Percentiles rank a stretch among this genome's conserved stretches.
These are phyloP conservation scores for Solanum peruvianum DNA, from an alignment of 257 asterid species.

Conservation along the genomic window DNA sequence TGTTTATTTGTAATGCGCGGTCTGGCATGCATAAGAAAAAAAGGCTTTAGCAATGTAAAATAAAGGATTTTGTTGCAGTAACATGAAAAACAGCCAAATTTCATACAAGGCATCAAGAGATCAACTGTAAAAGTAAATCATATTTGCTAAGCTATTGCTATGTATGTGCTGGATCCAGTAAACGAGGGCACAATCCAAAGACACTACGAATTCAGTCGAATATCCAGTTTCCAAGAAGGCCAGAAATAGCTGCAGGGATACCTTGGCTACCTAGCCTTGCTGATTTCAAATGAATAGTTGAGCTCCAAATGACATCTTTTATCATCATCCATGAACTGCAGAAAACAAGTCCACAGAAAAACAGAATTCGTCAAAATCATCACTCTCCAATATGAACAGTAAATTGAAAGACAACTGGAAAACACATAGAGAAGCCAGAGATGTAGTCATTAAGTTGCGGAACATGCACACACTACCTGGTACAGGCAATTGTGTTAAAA, in stretches of 20 bases:
- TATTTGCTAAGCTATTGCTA: background rate
- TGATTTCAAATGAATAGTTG: conserved; percentile 52
- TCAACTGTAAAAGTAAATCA: background rate
- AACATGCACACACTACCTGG: background rate
- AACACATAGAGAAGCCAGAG: background rate
- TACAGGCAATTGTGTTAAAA: background rate
- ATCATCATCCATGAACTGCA: conserved; percentile 71
- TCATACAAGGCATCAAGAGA: background rate
- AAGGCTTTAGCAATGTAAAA: background rate
- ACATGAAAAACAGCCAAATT: background rate
- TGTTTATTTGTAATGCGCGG: background rate
- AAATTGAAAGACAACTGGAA: background rate
- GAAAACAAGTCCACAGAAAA: background rate
- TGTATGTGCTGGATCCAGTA: background rate
- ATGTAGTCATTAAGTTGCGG: background rate
- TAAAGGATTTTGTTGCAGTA: background rate
- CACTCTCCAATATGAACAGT: background rate
- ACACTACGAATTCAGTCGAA: background rate
- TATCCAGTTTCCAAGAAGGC: conserved; percentile 1
- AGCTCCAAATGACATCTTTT: conserved; percentile 59
- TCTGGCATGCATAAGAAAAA: background rate
- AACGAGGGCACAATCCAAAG: background rate
- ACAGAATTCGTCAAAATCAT: background rate
- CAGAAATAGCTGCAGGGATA: background rate
- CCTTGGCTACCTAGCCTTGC: conserved; percentile 22